Evolutionary conservation across 2,329 filamentous ascomycete species (phyloP), one percentile per base, ranked within the genome.

Genomic region (Ophiocordyceps sinensis): DNA sequence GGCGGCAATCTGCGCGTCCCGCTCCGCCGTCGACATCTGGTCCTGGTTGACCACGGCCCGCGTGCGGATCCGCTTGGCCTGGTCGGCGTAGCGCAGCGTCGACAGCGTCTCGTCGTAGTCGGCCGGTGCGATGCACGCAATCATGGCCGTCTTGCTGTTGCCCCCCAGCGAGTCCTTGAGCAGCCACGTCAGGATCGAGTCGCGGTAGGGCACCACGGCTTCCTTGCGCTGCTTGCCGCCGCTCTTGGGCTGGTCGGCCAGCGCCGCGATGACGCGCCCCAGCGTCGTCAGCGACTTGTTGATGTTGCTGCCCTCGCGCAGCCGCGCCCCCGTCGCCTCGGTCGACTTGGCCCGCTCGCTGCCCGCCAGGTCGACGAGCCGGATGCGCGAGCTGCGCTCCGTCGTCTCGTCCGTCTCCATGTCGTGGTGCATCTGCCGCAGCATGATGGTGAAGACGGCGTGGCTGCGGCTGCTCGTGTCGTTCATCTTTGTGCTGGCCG

Each of bases 111-210:
- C 91, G 43, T 98, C 91, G 57, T 98, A 96, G 64, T 98, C 91
- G 1, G 85, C 81, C 0, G 91, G 91, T 5, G 87, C 82, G 51
- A 98, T 94, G 59, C 91, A 96, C 9, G 91, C 91, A 53, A 98
- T 95, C 91, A 98, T 98, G 46, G 91, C 91, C 10, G 91, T 98
- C 64, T 96, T 98, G 55, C 82, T 89, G 70, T 98, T 98, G 42
- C 91, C 91, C 12, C 91, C 91, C 0, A 98, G 70, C 2, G 85
- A 93, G 61, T 98, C 91, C 59, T 96, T 96, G 48, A 98, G 72
- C 4, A 98, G 73, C 89, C 89, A 81, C 1, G 77, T 81, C 40
- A 81, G 63, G 50, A 82, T 80, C 2, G 86, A 94, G 62, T 98
- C 91, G 48, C 91, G 81, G 61, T 95, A 98, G 5, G 91, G 91